Percentiles rank a stretch among this genome's conserved stretches.
Conservation (phyloP, 768 basidiomycete genomes). For the Suillus occidentalis region DNA sequence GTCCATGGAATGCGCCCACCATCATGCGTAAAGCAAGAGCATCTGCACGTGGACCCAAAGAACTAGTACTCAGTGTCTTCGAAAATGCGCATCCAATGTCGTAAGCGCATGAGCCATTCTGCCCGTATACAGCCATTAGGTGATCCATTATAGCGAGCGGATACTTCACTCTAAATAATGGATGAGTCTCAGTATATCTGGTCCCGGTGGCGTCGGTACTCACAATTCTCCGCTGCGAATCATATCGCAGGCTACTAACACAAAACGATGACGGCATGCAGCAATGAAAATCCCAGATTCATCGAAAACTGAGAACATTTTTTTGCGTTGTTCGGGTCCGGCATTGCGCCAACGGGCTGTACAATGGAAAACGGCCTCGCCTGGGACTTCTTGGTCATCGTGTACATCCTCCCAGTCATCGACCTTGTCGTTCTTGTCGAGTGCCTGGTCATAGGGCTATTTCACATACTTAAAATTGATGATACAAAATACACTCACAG, state of each 20-base stretch:
- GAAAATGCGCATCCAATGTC: conserved; percentile 28
- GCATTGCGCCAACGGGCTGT: conserved; percentile 1
- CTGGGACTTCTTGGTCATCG: too few species aligned
- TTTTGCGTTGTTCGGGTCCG: background rate
- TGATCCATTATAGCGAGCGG: conserved; percentile 14
- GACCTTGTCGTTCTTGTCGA: background rate
- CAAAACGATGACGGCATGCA: background rate
- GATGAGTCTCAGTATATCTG: background rate
- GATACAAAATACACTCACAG: background rate
- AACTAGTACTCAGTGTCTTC: conserved; percentile 14
- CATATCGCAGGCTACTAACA: background rate
- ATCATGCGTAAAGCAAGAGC: conserved; percentile 9
- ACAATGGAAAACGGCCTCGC: background rate
- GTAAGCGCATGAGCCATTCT: conserved; percentile 19
- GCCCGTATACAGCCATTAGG: conserved; percentile 18
- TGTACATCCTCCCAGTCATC: background rate
- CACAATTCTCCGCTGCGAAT: background rate
- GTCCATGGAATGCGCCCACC: conserved; percentile 19
- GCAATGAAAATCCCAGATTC: background rate
- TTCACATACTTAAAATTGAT: too few species aligned
- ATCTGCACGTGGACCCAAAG: conserved; percentile 10
- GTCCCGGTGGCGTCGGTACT: background rate
- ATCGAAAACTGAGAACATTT: conserved; percentile 3
- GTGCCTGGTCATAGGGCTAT: too few species aligned
- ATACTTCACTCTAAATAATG: conserved; percentile 20